Evolutionary conservation across 805 yeast genomes (phyloP), one percentile per base, ranked within the genome.

Genomic region (Candida tibetensis): DNA sequence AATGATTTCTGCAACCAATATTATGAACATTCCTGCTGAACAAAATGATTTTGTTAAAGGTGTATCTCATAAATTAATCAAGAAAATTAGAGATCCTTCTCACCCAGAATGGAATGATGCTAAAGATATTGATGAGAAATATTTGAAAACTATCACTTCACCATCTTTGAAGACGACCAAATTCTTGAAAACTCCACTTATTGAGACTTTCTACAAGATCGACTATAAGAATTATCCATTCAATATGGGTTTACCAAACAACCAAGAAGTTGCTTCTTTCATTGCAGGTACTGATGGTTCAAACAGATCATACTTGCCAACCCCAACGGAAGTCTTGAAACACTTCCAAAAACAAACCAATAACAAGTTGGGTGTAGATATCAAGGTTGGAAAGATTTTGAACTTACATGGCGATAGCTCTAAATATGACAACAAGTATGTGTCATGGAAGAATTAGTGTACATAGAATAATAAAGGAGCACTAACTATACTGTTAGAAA

Each of bases 181-280:
- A 37, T 35, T 30, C 21, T 58, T 71, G 36, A 49, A 55, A 4
- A 36, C 47, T 6, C 67, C 76, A 9, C 62, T 67, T 41, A 64
- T 75, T 45, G 50, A 66, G 9, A 53, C 55, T 32, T 71, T 57
- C 47, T 61, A 66, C 39, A 66, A 66, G 30, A 57, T 72, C 23
- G 64, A 65, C 52, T 69, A 55, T 57, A 56, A 55, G 28, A 46
- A 57, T 15, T 77, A 77, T 47, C 88, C 89, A 26, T 77, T 69
- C 65, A 65, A 76, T 52, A 83, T 79, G 73, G 96, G 95, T 21
- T 71, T 93, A 48, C 98, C 98, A 36, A 69, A 77, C 9, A 87
- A 85, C 60, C 45, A 57, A 26, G 84, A 79, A 42, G 71, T 91
- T 40, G 75, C 74, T 51, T 66, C 69, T 35, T 86, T 75, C 59